Percentiles rank a stretch among this genome's conserved stretches.
Conservation (phyloP, 2,329 filamentous ascomycete species). For the Cladophialophora exuberans region DNA sequence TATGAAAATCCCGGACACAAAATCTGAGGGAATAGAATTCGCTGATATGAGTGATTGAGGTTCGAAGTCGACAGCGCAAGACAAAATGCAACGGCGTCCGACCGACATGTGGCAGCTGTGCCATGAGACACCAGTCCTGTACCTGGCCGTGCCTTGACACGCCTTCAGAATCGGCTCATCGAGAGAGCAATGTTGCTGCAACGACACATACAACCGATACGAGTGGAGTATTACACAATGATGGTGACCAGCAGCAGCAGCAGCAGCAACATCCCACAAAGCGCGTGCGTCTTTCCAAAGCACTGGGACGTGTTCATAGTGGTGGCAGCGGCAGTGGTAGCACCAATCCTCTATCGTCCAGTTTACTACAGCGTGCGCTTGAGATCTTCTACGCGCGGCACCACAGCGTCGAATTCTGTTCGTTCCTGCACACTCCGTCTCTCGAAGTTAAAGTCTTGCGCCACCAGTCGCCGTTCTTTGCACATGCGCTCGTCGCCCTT, state of each 20-base stretch:
- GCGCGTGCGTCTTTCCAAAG: too few species aligned
- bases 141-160: neutral
- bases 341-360: neutral
- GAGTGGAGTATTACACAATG: too few species aligned
- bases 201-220: too few species aligned
- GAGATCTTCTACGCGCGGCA: constrained; percentile 5
- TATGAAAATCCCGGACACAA: too few species aligned
- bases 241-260: too few species aligned
- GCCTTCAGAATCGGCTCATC: neutral
- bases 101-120: neutral
- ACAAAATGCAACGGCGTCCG: constrained; percentile 1
- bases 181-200: neutral
- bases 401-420: constrained; percentile 4
- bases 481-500: constrained; percentile 6
- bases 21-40: too few species aligned
- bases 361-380: neutral
- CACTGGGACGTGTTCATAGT: too few species aligned
- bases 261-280: too few species aligned
- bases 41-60: too few species aligned
- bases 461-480: constrained; percentile 1
- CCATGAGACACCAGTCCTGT: too few species aligned
- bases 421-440: neutral
- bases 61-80: neutral
- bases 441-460: neutral
- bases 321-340: too few species aligned